Conservation (phyloP, 2,329 filamentous ascomycete genomes). For the Phoma sp. region DNA sequence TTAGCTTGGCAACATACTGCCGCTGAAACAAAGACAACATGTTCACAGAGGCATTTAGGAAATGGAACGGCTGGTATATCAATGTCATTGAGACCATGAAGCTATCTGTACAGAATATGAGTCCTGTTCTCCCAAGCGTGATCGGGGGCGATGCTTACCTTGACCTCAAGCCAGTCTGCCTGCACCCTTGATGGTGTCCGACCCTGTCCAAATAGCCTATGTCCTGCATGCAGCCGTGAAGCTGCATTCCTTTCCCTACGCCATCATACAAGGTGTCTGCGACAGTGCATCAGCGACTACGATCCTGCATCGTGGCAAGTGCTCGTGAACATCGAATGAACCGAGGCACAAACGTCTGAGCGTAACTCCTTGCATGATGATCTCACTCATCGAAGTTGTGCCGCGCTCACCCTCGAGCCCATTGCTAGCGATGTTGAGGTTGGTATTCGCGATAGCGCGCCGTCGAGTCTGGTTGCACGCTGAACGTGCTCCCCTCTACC, state of each 20-base stretch:
- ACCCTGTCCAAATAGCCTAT: background rate
- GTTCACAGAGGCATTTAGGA: background rate
- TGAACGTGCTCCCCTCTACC: background rate
- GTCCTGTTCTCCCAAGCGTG: background rate
- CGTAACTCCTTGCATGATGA: constrained; percentile 2
- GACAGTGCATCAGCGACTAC: background rate
- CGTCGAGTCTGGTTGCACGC: background rate
- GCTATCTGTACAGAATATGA: constrained; percentile 3
- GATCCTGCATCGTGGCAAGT: background rate
- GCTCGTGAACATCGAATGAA: background rate
- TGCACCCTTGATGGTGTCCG: background rate
- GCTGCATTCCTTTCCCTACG: background rate
- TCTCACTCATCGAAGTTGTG: background rate
- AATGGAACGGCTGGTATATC: background rate
- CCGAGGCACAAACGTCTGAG: background rate
- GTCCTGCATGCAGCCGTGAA: background rate
- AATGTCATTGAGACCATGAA: background rate
- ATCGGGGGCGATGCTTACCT: constrained; percentile 1
- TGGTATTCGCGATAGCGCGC: background rate
- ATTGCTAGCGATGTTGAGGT: background rate
- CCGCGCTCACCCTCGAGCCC: background rate
- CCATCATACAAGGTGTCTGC: background rate
- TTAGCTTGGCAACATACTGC: constrained; percentile 1
- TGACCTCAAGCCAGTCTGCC: background rate
- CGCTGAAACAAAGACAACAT: background rate